Percentiles rank a stretch among this genome's conserved stretches.
phyloP scores from a whole-genome alignment of 495 filamentous ascomycete species.

The Xylona heveae region DNA sequence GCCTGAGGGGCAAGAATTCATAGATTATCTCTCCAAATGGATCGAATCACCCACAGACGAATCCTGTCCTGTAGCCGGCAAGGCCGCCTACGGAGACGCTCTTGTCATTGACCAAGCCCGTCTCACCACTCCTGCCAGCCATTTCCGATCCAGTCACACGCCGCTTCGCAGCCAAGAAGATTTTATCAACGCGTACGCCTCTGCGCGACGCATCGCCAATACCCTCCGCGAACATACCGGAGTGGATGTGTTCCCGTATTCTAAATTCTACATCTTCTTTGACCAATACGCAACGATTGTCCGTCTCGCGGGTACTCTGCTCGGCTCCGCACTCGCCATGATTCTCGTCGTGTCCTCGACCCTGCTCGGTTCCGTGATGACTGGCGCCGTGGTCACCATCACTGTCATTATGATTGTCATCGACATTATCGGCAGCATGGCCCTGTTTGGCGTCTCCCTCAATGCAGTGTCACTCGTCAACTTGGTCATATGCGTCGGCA shows the following conservation, averaged over 20 bases:
- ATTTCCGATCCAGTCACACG: conserved; percentile 80
- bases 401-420: conserved; percentile 84
- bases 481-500: conserved; percentile 87
- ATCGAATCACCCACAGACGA: conserved; percentile 56
- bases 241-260: conserved; percentile 80
- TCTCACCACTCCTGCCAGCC: conserved; percentile 50
- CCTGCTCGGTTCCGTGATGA: conserved; percentile 66
- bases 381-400: conserved; percentile 57
- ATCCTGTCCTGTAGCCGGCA: conserved; percentile 69
- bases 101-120: conserved; percentile 51
- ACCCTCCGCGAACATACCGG: conserved; percentile 43
- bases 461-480: conserved; percentile 97
- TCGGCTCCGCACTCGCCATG: conserved; percentile 63
- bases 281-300: conserved; percentile 87
- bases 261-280: conserved; percentile 95
- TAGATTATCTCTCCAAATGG: conserved; percentile 68
- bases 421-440: conserved; percentile 93
- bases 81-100: conserved; percentile 69
- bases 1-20: conserved; percentile 80
- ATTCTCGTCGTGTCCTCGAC: conserved; percentile 58
- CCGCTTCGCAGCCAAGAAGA: conserved; percentile 75
- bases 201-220: conserved; percentile 73
- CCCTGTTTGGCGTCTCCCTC: conserved; percentile 66
- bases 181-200: conserved; percentile 76
- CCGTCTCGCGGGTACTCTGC: conserved; percentile 48